Evolutionary conservation across 2,329 filamentous ascomycete genomes (phyloP).

Genomic region (Fusarium fujikuroi): DNA sequence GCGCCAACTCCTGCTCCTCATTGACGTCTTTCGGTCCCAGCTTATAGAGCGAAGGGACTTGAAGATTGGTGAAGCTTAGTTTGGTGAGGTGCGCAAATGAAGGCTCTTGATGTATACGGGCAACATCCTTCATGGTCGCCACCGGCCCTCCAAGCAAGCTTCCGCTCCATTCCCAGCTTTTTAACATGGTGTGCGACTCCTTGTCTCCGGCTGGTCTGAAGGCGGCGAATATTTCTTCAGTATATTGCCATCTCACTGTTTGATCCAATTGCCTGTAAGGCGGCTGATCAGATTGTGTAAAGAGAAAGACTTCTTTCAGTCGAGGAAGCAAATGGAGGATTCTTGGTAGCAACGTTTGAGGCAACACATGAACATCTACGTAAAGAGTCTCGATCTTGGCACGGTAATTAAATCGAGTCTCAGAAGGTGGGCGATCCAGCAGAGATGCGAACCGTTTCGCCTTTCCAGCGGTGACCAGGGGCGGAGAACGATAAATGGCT

Average conservation of each 20-base stretch:
- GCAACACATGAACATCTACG: constrained; percentile 74
- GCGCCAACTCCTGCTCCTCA: constrained; percentile 45
- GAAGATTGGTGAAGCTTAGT: constrained; percentile 72
- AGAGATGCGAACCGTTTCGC: constrained; percentile 59
- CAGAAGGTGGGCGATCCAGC: constrained; percentile 63
- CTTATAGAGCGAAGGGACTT: constrained; percentile 61
- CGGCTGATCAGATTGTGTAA: constrained; percentile 74
- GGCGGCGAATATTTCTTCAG: constrained; percentile 70
- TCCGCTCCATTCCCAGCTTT: constrained; percentile 71
- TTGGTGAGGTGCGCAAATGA: constrained; percentile 67
- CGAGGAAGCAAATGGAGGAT: constrained; percentile 74
- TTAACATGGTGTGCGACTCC: constrained; percentile 51
- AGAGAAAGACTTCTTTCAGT: constrained; percentile 76
- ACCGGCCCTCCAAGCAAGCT: constrained; percentile 60
- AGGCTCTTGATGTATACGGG: constrained; percentile 62
- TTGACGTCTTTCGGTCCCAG: constrained; percentile 48
- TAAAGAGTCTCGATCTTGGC: constrained; percentile 76
- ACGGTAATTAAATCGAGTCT: constrained; percentile 70
- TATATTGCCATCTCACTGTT: constrained; percentile 75
- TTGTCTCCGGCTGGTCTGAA: constrained; percentile 60
- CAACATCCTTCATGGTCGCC: constrained; percentile 60
- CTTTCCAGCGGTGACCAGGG: constrained; percentile 62
- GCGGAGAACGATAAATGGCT: constrained; percentile 76
- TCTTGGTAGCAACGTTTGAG: constrained; percentile 54
- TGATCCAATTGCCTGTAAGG: constrained; percentile 70